A percentile compares a stretch with the other conserved stretches of the same genome.
Evolutionary conservation across 1,284 basidiomycete species (phyloP).

Genomic region (Thelephora terrestris): DNA sequence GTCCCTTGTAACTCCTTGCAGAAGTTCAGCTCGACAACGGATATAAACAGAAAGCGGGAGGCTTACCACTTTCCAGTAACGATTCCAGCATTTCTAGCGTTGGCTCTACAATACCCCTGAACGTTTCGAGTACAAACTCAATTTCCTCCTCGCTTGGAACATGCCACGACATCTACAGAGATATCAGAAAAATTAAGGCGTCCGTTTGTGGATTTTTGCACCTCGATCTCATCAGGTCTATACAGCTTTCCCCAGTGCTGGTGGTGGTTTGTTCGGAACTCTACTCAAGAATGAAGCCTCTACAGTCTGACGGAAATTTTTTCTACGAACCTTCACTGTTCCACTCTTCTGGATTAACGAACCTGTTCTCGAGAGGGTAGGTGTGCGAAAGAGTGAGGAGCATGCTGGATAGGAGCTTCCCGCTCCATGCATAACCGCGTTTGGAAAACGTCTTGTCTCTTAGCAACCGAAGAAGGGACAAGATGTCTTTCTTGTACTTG

Average conservation of each 20-base stretch:
- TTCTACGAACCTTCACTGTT: constrained; percentile 48
- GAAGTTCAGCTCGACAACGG: constrained; percentile 10
- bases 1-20: constrained; percentile 33
- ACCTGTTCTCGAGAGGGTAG: constrained; percentile 78
- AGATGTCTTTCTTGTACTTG: constrained; percentile 50
- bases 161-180: constrained; percentile 73
- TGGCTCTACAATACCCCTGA: constrained; percentile 65
- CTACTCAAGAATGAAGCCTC: constrained; percentile 23
- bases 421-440: constrained; percentile 76
- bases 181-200: constrained; percentile 3
- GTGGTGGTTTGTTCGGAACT: constrained; percentile 67
- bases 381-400: constrained; percentile 72
- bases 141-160: constrained; percentile 59
- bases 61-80: constrained; percentile 46
- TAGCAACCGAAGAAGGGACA: constrained; percentile 59
- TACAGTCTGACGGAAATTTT: not conserved
- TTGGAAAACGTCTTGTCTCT: constrained; percentile 72
- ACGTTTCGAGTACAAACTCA: constrained; percentile 65
- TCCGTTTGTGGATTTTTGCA: constrained; percentile 18
- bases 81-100: constrained; percentile 49
- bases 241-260: constrained; percentile 72
- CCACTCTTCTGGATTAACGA: constrained; percentile 78
- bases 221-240: constrained; percentile 46
- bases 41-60: not conserved
- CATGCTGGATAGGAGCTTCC: constrained; percentile 69